Percentiles rank a stretch among this genome's conserved stretches.
These are phyloP conservation scores for Ustilago esculenta DNA, from an alignment of 1,284 basidiomycete species.

Conservation along the genomic window DNA sequence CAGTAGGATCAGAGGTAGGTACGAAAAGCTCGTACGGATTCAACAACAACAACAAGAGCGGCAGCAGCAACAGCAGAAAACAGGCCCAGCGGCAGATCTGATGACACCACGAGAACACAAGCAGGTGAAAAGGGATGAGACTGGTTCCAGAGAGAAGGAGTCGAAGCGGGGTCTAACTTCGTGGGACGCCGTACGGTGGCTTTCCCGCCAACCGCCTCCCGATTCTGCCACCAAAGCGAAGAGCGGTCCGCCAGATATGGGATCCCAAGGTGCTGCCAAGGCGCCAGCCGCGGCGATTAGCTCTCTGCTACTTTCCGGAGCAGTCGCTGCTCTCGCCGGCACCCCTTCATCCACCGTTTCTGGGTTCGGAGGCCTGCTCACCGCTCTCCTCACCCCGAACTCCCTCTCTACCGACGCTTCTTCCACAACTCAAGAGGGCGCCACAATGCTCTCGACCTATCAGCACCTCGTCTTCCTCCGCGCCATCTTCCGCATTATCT, in stretches of 20 bases:
- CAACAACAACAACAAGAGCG: conserved; percentile 24
- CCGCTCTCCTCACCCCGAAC: conserved; percentile 9
- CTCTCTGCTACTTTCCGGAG: conserved; percentile 8
- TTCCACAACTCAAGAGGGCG: background rate
- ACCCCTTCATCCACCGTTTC: conserved; percentile 2
- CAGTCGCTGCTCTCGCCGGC: conserved; percentile 14
- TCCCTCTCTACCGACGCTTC: background rate
- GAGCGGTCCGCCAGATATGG: background rate
- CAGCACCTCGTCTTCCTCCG: conserved; percentile 25
- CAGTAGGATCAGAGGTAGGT: conserved; percentile 27
- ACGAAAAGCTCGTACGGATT: conserved; percentile 31
- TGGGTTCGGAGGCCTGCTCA: conserved; percentile 12
- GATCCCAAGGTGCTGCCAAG: too few relatives aligned
- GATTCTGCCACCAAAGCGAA: background rate
- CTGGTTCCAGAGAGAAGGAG: background rate
- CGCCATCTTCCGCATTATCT: conserved; percentile 32
- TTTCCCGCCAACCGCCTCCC: conserved; percentile 5
- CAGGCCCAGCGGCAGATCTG: background rate
- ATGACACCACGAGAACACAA: background rate
- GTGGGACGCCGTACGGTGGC: conserved; percentile 23
- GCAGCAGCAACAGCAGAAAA: conserved; percentile 11
- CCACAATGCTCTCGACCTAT: conserved; percentile 1
- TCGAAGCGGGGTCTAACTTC: conserved; percentile 12
- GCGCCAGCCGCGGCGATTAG: too few relatives aligned
- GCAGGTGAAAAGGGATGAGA: background rate